These are phyloP conservation scores for Exsudoporus floridanus DNA, from an alignment of 1,284 basidiomycete genomes.

Conservation along the genomic window DNA sequence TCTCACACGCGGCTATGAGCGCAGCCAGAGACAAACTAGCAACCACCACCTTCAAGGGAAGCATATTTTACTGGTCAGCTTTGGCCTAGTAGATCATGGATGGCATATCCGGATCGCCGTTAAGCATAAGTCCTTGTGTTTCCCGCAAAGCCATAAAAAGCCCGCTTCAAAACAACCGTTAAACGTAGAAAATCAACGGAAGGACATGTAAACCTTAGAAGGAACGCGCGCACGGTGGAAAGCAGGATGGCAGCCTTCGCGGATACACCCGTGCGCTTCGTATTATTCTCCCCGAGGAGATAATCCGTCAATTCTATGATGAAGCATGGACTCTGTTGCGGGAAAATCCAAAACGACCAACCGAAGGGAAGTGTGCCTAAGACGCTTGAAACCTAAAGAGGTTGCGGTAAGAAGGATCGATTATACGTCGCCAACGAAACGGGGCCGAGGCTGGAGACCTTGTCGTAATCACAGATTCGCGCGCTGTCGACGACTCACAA, in stretches of 20 bases:
- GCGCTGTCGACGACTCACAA: neutral
- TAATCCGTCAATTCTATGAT: too few species aligned
- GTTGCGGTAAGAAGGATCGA: neutral
- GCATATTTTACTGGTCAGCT: neutral
- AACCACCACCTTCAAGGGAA: neutral
- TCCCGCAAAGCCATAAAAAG: neutral
- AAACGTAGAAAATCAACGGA: neutral
- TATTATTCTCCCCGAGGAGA: constrained; percentile 14
- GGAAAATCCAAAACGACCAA: too few species aligned
- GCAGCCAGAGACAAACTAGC: neutral
- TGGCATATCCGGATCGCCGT: neutral
- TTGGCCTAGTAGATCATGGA: neutral
- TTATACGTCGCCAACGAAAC: neutral
- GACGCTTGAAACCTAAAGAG: neutral
- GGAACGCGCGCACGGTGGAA: neutral
- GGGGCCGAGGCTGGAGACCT: neutral
- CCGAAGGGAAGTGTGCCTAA: too few species aligned
- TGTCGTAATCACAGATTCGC: neutral
- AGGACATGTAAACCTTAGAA: neutral
- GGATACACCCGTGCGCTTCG: neutral
- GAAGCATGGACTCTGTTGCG: too few species aligned
- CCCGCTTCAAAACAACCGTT: neutral
- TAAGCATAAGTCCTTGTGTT: neutral
- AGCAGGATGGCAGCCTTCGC: neutral
- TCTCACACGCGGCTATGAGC: neutral